Percentiles rank a stretch among this genome's conserved stretches.
Conservation (phyloP, 306 rosid species). For the Echinosophora koreensis region DNA sequence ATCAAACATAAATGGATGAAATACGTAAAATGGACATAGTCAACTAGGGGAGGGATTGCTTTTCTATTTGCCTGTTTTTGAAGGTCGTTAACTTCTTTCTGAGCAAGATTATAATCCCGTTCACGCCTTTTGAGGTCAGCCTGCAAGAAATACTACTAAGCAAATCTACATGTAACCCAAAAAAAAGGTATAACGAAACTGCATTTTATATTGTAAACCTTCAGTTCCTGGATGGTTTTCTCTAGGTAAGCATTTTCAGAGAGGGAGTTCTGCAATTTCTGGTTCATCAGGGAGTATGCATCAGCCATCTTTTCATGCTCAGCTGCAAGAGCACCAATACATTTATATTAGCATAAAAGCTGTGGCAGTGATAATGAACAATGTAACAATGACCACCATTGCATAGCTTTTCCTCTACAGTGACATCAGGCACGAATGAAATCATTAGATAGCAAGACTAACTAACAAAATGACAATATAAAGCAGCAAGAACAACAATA, state of each 20-base stretch:
- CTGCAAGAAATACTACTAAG: slow-evolving; percentile 56
- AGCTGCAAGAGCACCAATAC: slow-evolving; percentile 59
- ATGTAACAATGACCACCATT: slow-evolving; percentile 30
- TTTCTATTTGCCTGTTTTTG: slow-evolving; percentile 74
- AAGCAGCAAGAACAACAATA: slow-evolving; percentile 21
- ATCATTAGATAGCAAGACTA: neutral
- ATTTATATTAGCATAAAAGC: slow-evolving; percentile 32
- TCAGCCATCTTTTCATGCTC: slow-evolving; percentile 91
- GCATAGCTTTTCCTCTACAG: slow-evolving; percentile 9
- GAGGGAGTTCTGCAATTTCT: slow-evolving; percentile 72
- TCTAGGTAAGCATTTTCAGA: slow-evolving; percentile 69
- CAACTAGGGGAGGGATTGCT: neutral
- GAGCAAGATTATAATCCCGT: slow-evolving; percentile 74
- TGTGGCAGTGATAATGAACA: slow-evolving; percentile 22
- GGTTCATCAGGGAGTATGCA: slow-evolving; percentile 81
- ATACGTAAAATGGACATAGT: slow-evolving; percentile 21
- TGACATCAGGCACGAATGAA: slow-evolving; percentile 15
- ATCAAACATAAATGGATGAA: slow-evolving; percentile 1
- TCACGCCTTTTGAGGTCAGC: slow-evolving; percentile 81
- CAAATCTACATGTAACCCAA: slow-evolving; percentile 1
- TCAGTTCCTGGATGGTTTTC: slow-evolving; percentile 77
- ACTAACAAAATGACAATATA: slow-evolving; percentile 6
- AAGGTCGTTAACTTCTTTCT: slow-evolving; percentile 81
- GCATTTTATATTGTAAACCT: slow-evolving; percentile 56
- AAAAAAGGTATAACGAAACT: neutral